Evolutionary conservation across 1,284 basidiomycete species (phyloP).

Genomic region (Phylloporus sp.): DNA sequence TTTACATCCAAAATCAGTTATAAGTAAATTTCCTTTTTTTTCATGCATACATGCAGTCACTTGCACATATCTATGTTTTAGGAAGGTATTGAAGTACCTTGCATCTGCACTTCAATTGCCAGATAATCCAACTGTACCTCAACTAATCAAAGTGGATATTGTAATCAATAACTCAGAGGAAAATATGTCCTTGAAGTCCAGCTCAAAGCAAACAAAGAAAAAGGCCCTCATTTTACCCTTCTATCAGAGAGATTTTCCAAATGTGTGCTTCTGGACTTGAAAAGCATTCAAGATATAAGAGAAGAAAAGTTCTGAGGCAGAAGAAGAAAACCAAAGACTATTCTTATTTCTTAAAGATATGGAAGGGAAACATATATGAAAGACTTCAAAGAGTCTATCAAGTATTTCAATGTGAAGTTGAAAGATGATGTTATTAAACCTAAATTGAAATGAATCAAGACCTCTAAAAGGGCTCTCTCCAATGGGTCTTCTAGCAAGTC

Average conservation of each 20-base stretch:
- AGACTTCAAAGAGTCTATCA: neutral
- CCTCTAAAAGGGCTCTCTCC: neutral
- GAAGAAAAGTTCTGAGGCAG: neutral
- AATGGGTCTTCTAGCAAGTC: neutral
- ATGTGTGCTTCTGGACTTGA: neutral
- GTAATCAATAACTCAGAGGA: neutral
- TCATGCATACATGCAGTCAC: neutral
- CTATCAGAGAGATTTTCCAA: neutral
- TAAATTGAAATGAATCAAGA: neutral
- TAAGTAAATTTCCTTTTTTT: neutral
- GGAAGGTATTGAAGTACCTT: neutral
- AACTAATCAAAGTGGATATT: neutral
- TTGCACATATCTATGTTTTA: neutral
- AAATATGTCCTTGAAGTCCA: neutral
- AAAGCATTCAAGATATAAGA: neutral
- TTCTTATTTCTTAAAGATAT: neutral
- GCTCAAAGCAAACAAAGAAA: neutral
- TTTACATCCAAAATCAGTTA: neutral
- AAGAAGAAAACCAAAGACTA: neutral
- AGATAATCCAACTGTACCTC: neutral
- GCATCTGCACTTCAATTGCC: neutral
- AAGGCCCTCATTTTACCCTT: neutral
- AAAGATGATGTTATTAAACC: neutral
- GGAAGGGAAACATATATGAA: neutral
- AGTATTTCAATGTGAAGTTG: neutral